phyloP scores from a whole-genome alignment of 352 stramenopile species.

The Pythium chondricola region DNA sequence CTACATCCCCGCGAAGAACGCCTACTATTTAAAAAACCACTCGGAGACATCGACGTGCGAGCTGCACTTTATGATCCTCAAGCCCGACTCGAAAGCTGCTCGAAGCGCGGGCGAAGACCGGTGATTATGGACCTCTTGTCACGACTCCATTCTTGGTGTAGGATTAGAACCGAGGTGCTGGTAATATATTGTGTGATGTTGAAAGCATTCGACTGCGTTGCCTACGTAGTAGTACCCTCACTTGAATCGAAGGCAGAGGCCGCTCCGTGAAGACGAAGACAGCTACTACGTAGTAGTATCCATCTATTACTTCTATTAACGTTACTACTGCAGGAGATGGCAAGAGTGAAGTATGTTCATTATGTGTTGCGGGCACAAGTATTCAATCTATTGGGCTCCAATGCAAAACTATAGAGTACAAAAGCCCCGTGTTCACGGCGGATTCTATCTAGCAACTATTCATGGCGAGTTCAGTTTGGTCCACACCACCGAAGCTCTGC shows the following conservation, averaged over 20 bases:
- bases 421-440: neutral
- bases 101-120: too few species aligned
- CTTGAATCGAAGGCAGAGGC: too few species aligned
- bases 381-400: constrained; percentile 18
- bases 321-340: neutral
- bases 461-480: neutral
- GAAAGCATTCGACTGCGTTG: too few species aligned
- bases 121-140: too few species aligned
- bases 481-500: constrained; percentile 45
- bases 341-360: neutral
- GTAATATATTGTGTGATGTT: too few species aligned
- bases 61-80: constrained; percentile 95
- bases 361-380: constrained; percentile 3
- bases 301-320: neutral
- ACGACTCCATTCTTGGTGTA: too few species aligned
- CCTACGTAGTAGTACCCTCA: too few species aligned
- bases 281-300: too few species aligned
- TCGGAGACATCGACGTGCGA: constrained; percentile 77
- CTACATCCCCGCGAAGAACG: constrained; percentile 94
- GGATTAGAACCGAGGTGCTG: too few species aligned
- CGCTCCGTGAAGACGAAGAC: too few species aligned
- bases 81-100: constrained; percentile 46
- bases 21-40: constrained; percentile 97
- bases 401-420: constrained; percentile 17
- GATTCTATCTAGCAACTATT: constrained; percentile 18